phyloP scores from a whole-genome alignment of 169 alveolate species.

The Plasmodium malariae region DNA sequence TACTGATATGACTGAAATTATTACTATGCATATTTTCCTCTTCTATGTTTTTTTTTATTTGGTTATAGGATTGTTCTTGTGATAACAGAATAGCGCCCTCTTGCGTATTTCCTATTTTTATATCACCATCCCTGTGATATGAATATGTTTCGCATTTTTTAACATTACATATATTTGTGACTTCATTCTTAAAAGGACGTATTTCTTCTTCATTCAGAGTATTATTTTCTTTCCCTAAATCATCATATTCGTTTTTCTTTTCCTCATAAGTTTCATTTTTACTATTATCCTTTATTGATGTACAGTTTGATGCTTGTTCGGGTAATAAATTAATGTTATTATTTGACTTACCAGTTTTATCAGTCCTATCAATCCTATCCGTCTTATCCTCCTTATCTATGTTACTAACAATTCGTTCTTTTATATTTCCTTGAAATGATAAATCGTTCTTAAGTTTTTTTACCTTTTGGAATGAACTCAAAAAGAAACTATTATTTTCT shows the following conservation, averaged over 20 bases:
- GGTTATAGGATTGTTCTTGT: neutral
- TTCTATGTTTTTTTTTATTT: neutral
- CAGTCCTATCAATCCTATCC: neutral
- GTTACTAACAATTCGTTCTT: neutral
- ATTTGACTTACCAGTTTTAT: no score
- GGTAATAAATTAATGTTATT: neutral
- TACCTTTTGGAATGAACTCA: neutral
- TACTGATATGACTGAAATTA: neutral
- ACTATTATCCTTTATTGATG: conserved; percentile 9
- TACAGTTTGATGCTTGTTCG: neutral
- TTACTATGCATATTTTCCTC: neutral
- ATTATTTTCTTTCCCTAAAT: conserved; percentile 8
- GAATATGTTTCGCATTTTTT: neutral
- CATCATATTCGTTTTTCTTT: neutral
- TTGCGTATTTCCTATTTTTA: neutral
- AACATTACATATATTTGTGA: neutral
- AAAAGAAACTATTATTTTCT: conserved; percentile 3
- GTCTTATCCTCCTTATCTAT: neutral
- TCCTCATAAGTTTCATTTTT: conserved; percentile 3
- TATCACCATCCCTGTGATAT: neutral
- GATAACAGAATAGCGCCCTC: neutral
- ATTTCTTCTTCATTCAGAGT: conserved; percentile 3
- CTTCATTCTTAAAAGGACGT: neutral
- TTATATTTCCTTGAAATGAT: neutral
- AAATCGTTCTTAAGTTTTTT: neutral